Percentiles rank a stretch among this genome's conserved stretches.
Conservation (phyloP, 306 rosid genomes). For the Rubus parviflorus region DNA sequence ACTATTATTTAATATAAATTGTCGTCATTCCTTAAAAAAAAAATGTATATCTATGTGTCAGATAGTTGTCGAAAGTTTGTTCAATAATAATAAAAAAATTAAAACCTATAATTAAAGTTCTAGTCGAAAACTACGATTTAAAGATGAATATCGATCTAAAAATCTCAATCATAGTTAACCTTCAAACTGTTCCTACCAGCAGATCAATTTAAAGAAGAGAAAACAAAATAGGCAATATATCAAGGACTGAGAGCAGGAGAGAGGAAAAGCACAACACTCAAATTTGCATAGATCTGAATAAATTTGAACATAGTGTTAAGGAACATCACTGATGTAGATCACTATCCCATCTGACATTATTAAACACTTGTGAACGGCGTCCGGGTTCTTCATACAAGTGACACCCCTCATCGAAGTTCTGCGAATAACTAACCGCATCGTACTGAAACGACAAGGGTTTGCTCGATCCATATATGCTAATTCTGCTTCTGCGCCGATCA, state of each 20-base stretch:
- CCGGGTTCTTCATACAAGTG: conserved; percentile 42
- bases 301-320: not conserved
- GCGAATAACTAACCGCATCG: conserved; percentile 82
- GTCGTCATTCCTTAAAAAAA: too few relatives aligned
- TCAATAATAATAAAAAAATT: not conserved
- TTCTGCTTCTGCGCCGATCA: conserved; percentile 40
- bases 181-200: not conserved
- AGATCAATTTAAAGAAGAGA: not conserved
- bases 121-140: not conserved
- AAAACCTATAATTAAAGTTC: not conserved
- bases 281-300: not conserved
- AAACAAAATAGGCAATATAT: not conserved
- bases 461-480: conserved; percentile 32
- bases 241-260: not conserved
- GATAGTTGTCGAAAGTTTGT: not conserved
- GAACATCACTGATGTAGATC: conserved; percentile 1
- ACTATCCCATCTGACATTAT: conserved; percentile 39
- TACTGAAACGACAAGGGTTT: conserved; percentile 64
- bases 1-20: too few relatives aligned
- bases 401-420: conserved; percentile 74
- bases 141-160: too few relatives aligned
- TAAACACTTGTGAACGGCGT: conserved; percentile 30
- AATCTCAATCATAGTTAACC: too few relatives aligned
- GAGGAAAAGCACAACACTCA: not conserved
- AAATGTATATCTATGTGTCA: not conserved